A percentile compares a stretch with the other conserved stretches of the same genome.
These are phyloP conservation scores for Saccharomyces jurei DNA, from an alignment of 805 yeast genomes.

Conservation along the genomic window DNA sequence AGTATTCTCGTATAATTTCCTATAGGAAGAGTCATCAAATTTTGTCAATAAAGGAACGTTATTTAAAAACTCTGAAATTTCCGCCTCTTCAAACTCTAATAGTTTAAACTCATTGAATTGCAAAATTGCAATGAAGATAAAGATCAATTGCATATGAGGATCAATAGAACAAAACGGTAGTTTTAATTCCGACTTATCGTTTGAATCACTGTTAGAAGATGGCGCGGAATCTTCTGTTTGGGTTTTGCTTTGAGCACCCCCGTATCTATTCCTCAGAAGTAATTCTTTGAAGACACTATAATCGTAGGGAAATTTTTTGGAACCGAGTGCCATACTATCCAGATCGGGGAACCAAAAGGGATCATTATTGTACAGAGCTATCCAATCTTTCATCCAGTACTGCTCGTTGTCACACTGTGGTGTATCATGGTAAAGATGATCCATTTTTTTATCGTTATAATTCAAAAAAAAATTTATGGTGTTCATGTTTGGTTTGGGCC, in stretches of 20 bases:
- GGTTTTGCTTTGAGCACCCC: conserved; percentile 1
- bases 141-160: conserved; percentile 69
- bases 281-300: conserved; percentile 25
- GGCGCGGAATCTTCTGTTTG: background rate
- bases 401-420: background rate
- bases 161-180: conserved; percentile 44
- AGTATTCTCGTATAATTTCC: conserved; percentile 16
- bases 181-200: conserved; percentile 2
- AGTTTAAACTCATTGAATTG: conserved; percentile 72
- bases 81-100: conserved; percentile 83
- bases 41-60: conserved; percentile 34
- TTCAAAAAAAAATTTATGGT: conserved; percentile 30
- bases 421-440: conserved; percentile 20
- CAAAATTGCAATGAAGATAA: conserved; percentile 68
- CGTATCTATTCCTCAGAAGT: conserved; percentile 21
- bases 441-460: conserved; percentile 26
- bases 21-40: conserved; percentile 27
- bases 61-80: conserved; percentile 69
- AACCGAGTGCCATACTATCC: conserved; percentile 22
- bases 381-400: background rate
- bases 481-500: conserved; percentile 34
- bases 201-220: background rate
- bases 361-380: conserved; percentile 16
- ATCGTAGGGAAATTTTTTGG: conserved; percentile 20
- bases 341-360: conserved; percentile 34